A percentile compares a stretch with the other conserved stretches of the same genome.
Evolutionary conservation across 352 stramenopile genomes (phyloP).

Genomic region (Phytophthora fragariae): DNA sequence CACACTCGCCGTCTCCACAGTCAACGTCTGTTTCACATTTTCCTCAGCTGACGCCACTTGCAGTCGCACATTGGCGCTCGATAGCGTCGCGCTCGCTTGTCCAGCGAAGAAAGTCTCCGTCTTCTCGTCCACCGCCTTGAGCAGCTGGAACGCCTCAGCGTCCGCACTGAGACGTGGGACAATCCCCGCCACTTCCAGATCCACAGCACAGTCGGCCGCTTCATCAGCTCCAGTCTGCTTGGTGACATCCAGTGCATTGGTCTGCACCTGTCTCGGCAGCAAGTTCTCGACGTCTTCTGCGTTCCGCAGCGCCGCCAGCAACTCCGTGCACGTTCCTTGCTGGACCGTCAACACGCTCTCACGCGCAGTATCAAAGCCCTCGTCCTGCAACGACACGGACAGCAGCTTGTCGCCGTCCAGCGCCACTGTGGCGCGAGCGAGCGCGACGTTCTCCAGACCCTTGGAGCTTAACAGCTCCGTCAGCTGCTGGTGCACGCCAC

Average conservation of each 20-base stretch:
- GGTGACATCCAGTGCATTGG: slow-evolving; percentile 30
- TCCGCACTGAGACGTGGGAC: slow-evolving; percentile 8
- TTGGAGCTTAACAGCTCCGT: slow-evolving; percentile 28
- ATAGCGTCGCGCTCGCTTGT: slow-evolving; percentile 34
- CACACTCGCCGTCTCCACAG: slow-evolving; percentile 17
- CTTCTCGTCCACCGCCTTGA: slow-evolving; percentile 54
- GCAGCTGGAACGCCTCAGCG: slow-evolving; percentile 42
- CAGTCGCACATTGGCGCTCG: slow-evolving; percentile 44
- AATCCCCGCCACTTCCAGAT: slow-evolving; percentile 35
- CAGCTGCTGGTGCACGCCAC: slow-evolving; percentile 35
- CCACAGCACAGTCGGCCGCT: slow-evolving; percentile 29
- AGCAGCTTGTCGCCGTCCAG: slow-evolving; percentile 40
- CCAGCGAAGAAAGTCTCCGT: slow-evolving; percentile 47
- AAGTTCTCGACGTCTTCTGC: slow-evolving; percentile 16
- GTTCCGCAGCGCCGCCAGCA: slow-evolving; percentile 30
- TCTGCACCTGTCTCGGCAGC: slow-evolving; percentile 39
- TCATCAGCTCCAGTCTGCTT: slow-evolving; percentile 26
- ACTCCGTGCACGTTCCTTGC: slow-evolving; percentile 35
- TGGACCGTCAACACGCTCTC: slow-evolving; percentile 43
- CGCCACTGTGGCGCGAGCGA: slow-evolving; percentile 23
- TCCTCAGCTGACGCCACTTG: slow-evolving; percentile 23
- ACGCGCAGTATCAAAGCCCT: background rate
- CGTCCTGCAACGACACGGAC: slow-evolving; percentile 29
- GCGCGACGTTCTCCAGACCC: slow-evolving; percentile 32
- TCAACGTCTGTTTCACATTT: slow-evolving; percentile 10